phyloP scores from a whole-genome alignment of 2,329 filamentous ascomycete genomes.

The Stemphylium lycopersici region DNA sequence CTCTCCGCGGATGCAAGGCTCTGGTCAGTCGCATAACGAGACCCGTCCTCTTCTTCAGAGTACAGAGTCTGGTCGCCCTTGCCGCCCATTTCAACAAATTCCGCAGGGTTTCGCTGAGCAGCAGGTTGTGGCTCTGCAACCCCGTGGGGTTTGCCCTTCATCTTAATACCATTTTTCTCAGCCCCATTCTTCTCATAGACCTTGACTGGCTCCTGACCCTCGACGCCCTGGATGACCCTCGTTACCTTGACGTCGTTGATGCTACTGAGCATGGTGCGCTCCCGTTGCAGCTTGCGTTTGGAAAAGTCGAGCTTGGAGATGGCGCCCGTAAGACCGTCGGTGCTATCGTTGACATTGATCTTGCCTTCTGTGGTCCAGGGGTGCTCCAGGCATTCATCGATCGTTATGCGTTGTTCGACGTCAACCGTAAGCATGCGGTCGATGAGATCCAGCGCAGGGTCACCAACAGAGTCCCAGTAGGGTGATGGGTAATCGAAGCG shows the following conservation, averaged over 20 bases:
- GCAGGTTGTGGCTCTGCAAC: constrained; percentile 69
- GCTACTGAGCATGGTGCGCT: constrained; percentile 82
- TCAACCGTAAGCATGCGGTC: constrained; percentile 94
- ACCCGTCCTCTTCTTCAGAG: constrained; percentile 61
- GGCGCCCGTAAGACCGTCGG: constrained; percentile 88
- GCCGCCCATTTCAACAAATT: constrained; percentile 85
- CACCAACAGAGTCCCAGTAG: constrained; percentile 90
- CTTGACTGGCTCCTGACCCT: constrained; percentile 55
- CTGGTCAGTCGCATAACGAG: constrained; percentile 43
- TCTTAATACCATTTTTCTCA: constrained; percentile 31
- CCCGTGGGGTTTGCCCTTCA: constrained; percentile 12
- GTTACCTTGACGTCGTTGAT: constrained; percentile 76
- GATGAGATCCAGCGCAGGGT: constrained; percentile 88
- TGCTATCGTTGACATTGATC: constrained; percentile 76
- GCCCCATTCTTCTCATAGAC: constrained; percentile 49
- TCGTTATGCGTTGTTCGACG: constrained; percentile 79
- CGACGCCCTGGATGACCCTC: constrained; percentile 62
- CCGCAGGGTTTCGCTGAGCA: constrained; percentile 69
- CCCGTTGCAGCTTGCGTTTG: constrained; percentile 76
- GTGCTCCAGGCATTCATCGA: constrained; percentile 89
- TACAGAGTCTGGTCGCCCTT: constrained; percentile 83
- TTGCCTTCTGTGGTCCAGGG: constrained; percentile 76
- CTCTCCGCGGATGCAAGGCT: constrained; percentile 14
- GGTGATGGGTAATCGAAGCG: constrained; percentile 94
- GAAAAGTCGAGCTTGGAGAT: constrained; percentile 83